phyloP scores from a whole-genome alignment of 345 rosid genomes.

The Boechera retrofracta region DNA sequence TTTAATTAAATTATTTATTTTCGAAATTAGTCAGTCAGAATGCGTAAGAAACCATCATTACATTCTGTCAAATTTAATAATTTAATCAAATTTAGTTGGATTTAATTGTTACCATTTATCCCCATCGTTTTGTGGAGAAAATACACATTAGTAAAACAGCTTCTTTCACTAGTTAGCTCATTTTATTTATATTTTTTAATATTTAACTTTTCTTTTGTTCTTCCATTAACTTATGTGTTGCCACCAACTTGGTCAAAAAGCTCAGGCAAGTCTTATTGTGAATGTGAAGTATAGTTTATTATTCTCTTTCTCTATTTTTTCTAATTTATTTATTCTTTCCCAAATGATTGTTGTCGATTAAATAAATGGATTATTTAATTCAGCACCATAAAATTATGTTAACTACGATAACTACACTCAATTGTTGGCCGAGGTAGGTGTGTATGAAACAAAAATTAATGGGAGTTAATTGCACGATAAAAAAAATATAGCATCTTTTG shows the following conservation, averaged over 20 bases:
- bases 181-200: not conserved
- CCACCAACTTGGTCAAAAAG: slow-evolving; percentile 43
- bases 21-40: too few relatives aligned
- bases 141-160: slow-evolving; percentile 17
- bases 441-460: not conserved
- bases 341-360: slow-evolving; percentile 4
- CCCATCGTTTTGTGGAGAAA: slow-evolving; percentile 8
- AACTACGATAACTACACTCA: not conserved
- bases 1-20: too few relatives aligned
- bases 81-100: too few relatives aligned
- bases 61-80: too few relatives aligned
- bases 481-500: too few relatives aligned
- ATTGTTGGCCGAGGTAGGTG: not conserved
- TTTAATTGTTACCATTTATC: too few relatives aligned
- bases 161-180: slow-evolving; percentile 24
- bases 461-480: not conserved
- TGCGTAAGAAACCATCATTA: too few relatives aligned
- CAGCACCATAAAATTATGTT: not conserved
- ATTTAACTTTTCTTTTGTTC: not conserved
- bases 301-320: not conserved
- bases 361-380: not conserved
- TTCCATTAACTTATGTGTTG: slow-evolving; percentile 37
- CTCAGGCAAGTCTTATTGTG: slow-evolving; percentile 35
- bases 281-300: slow-evolving; percentile 9
- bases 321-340: not conserved